Conservation (phyloP, 805 yeast species). For the Yarrowia divulgata region DNA sequence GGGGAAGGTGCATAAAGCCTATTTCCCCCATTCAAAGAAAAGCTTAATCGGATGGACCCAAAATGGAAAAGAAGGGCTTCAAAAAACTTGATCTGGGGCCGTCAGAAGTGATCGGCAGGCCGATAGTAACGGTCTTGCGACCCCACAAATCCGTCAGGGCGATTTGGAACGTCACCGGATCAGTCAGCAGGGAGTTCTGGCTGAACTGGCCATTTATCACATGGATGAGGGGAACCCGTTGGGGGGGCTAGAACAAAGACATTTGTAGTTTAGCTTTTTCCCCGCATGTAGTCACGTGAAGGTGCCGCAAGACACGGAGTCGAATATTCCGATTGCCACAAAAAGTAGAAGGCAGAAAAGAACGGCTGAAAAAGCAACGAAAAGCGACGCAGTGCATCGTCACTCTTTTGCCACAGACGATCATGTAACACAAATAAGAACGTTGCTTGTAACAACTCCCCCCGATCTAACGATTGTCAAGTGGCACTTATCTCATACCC, state of each 20-base stretch:
- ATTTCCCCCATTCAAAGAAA: background rate
- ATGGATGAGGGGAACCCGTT: slow-evolving; percentile 33
- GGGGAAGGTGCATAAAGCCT: slow-evolving; percentile 25
- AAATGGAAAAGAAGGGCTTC: slow-evolving; percentile 1
- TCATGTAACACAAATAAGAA: background rate
- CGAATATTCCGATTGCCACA: background rate
- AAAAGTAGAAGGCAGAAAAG: background rate
- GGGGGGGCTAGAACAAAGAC: slow-evolving; percentile 29
- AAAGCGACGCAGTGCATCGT: background rate
- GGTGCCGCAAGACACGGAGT: background rate
- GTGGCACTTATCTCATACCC: background rate
- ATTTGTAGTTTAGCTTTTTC: background rate
- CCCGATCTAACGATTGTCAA: no score
- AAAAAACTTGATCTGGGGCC: background rate
- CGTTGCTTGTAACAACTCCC: no score
- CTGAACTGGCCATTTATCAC: background rate
- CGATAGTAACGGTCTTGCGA: background rate
- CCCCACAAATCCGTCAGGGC: background rate
- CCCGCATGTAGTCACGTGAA: slow-evolving; percentile 28
- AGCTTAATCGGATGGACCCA: background rate
- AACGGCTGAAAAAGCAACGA: background rate
- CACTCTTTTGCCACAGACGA: background rate
- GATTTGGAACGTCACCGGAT: background rate
- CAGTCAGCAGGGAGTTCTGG: background rate
- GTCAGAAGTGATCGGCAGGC: background rate